These are phyloP conservation scores for Colletotrichum godetiae DNA, from an alignment of 2,329 filamentous ascomycete genomes.

Conservation along the genomic window DNA sequence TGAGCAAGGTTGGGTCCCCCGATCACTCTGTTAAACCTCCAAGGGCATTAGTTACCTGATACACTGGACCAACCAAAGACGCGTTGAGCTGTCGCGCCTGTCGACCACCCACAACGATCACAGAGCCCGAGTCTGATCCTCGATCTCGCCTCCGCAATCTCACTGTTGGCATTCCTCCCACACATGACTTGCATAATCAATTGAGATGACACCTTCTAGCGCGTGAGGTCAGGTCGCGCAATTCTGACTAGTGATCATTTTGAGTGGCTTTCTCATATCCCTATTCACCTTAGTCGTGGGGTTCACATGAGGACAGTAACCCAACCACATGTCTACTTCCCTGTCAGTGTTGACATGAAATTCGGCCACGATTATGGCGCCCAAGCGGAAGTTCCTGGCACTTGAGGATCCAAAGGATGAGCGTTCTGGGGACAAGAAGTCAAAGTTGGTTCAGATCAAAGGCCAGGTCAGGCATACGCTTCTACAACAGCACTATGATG, in stretches of 20 bases:
- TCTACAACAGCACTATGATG: slow-evolving; percentile 60
- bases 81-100: slow-evolving; percentile 5
- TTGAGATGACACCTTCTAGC: slow-evolving; percentile 9
- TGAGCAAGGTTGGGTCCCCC: too few species aligned
- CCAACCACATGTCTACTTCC: background rate
- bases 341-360: background rate
- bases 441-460: background rate
- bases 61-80: background rate
- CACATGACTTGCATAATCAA: background rate
- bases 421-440: slow-evolving; percentile 6
- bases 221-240: background rate
- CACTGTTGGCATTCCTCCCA: background rate
- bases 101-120: slow-evolving; percentile 5
- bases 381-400: slow-evolving; percentile 23
- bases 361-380: slow-evolving; percentile 4
- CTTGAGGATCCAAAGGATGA: background rate
- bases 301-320: background rate
- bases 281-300: background rate
- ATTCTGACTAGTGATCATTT: background rate
- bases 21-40: too few species aligned
- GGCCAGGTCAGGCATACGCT: slow-evolving; percentile 28
- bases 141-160: background rate
- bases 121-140: background rate
- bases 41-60: background rate
- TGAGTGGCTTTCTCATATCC: background rate